A percentile compares a stretch with the other conserved stretches of the same genome.
Conservation (phyloP, 1,139 yeast species). For the Hanseniaspora sp. region DNA sequence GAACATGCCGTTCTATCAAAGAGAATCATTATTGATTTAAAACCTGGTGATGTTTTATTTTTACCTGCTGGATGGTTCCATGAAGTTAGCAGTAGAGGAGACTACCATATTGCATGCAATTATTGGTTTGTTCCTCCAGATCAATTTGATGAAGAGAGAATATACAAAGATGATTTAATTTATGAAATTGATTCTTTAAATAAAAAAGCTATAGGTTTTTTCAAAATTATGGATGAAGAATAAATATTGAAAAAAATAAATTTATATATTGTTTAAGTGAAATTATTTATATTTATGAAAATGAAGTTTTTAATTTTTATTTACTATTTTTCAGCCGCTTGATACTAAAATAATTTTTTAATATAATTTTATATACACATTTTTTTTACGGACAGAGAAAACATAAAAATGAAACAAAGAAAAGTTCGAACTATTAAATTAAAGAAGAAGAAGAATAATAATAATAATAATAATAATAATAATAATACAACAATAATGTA, state of each 20-base stretch:
- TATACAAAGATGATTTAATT: slow-evolving; percentile 44
- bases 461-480: too few species aligned
- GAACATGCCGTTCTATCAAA: slow-evolving; percentile 19
- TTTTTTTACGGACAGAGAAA: too few species aligned
- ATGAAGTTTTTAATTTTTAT: slow-evolving; percentile 1
- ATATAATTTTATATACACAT: too few species aligned
- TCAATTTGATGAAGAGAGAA: slow-evolving; percentile 18
- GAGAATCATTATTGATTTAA: slow-evolving; percentile 38
- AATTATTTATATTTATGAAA: too few species aligned
- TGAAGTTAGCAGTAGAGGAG: slow-evolving; percentile 61
- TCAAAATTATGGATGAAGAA: background rate
- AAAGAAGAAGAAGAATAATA: background rate
- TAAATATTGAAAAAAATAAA: background rate
- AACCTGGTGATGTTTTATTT: slow-evolving; percentile 57
- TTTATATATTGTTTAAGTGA: background rate
- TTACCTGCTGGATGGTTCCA: slow-evolving; percentile 76
- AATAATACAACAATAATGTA: too few species aligned
- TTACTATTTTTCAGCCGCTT: too few species aligned
- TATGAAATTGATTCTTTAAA: slow-evolving; percentile 38
- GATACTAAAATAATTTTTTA: too few species aligned
- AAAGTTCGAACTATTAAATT: background rate
- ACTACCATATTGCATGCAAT: slow-evolving; percentile 51
- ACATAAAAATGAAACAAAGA: background rate
- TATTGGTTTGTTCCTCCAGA: slow-evolving; percentile 68
- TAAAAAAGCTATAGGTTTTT: slow-evolving; percentile 17